Conservation (phyloP, 2,329 filamentous ascomycete species). For the Calonectria multiphialidica region DNA sequence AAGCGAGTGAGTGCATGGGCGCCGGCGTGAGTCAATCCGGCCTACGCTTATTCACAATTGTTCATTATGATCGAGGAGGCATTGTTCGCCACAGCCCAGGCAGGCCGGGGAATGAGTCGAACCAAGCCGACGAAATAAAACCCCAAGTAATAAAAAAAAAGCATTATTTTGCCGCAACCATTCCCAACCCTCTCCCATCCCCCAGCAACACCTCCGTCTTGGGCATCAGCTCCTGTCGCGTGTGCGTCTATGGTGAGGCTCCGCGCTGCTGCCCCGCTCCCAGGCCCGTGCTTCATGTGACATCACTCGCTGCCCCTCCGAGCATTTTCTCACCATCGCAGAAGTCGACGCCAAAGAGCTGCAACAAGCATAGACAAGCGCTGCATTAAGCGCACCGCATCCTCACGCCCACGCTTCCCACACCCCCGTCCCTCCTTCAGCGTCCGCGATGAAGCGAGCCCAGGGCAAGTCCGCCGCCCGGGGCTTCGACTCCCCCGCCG, state of each 20-base stretch:
- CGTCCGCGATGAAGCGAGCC: slow-evolving; percentile 42
- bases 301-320: slow-evolving; percentile 41
- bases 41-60: slow-evolving; percentile 7
- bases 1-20: slow-evolving; percentile 7
- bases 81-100: neutral
- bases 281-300: slow-evolving; percentile 42
- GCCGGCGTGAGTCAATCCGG: slow-evolving; percentile 43
- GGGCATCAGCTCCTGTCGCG: neutral
- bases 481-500: slow-evolving; percentile 35
- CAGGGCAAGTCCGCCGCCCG: slow-evolving; percentile 43
- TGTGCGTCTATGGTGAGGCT: slow-evolving; percentile 15
- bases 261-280: slow-evolving; percentile 20
- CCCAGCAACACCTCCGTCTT: neutral
- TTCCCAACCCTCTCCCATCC: neutral
- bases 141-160: neutral
- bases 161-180: neutral
- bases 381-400: slow-evolving; percentile 23
- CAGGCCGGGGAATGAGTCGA: neutral
- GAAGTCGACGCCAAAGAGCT: slow-evolving; percentile 28
- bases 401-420: slow-evolving; percentile 19
- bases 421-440: slow-evolving; percentile 13
- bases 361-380: slow-evolving; percentile 27
- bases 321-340: slow-evolving; percentile 37
- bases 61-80: neutral
- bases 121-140: slow-evolving; percentile 1